These are phyloP conservation scores for Apiospora malaysiana DNA, from an alignment of 2,329 filamentous ascomycete species.

Conservation along the genomic window DNA sequence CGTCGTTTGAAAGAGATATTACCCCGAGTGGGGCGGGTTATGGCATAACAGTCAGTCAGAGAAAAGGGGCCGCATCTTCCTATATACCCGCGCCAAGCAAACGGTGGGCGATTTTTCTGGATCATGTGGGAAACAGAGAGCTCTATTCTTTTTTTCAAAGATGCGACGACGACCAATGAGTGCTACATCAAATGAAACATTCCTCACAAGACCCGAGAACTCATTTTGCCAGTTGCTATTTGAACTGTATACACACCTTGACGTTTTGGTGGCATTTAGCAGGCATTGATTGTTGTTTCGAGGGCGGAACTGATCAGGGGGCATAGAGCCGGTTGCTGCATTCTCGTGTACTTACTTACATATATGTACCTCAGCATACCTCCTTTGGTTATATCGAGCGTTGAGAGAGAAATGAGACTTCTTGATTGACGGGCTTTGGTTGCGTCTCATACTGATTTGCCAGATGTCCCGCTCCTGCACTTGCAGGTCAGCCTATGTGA, in stretches of 20 bases:
- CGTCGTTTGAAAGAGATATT: background rate
- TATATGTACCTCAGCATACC: background rate
- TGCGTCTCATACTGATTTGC: background rate
- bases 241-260: too few species aligned
- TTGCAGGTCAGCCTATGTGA: too few species aligned
- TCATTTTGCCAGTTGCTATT: background rate
- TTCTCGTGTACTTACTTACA: background rate
- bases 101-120: slow-evolving; percentile 13
- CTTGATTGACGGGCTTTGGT: background rate
- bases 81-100: slow-evolving; percentile 19
- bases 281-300: background rate
- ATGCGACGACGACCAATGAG: background rate
- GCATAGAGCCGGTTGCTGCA: background rate
- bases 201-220: background rate
- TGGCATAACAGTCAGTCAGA: background rate
- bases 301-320: background rate
- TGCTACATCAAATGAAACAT: background rate
- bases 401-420: background rate
- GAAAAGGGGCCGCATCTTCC: background rate
- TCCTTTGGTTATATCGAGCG: background rate
- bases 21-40: background rate
- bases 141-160: background rate
- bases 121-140: slow-evolving; percentile 5
- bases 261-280: background rate
- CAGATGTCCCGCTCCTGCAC: too few species aligned